Evolutionary conservation across 1,284 basidiomycete genomes (phyloP).

Genomic region (Ganoderma lingzhi): DNA sequence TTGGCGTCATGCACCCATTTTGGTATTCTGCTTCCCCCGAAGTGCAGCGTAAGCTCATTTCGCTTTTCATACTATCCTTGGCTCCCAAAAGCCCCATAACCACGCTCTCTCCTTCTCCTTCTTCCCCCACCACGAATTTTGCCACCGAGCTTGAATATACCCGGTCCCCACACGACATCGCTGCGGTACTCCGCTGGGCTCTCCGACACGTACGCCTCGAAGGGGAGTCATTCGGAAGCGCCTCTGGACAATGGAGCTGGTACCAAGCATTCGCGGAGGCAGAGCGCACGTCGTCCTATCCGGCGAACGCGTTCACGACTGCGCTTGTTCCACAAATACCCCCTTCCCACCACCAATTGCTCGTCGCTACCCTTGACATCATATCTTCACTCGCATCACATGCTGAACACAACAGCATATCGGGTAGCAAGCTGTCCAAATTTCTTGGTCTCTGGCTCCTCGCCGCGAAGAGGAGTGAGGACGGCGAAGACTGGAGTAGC

Average conservation of each 20-base stretch:
- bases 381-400: slow-evolving; percentile 75
- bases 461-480: slow-evolving; percentile 50
- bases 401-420: slow-evolving; percentile 72
- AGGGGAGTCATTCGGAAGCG: slow-evolving; percentile 58
- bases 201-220: slow-evolving; percentile 74
- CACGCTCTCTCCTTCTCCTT: slow-evolving; percentile 57
- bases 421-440: slow-evolving; percentile 77
- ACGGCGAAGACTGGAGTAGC: slow-evolving; percentile 60
- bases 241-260: slow-evolving; percentile 60
- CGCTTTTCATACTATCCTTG: slow-evolving; percentile 73
- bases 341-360: slow-evolving; percentile 60
- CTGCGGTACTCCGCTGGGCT: slow-evolving; percentile 81
- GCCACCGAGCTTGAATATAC: slow-evolving; percentile 69
- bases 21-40: slow-evolving; percentile 78
- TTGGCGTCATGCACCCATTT: slow-evolving; percentile 83
- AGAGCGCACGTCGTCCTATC: slow-evolving; percentile 65
- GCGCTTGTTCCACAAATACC: slow-evolving; percentile 65
- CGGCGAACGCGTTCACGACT: slow-evolving; percentile 65
- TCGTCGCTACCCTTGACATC: slow-evolving; percentile 63
- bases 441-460: slow-evolving; percentile 79
- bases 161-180: slow-evolving; percentile 75
- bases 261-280: slow-evolving; percentile 66
- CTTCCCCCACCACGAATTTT: slow-evolving; percentile 57
- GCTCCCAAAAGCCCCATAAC: slow-evolving; percentile 51
- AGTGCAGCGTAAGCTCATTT: slow-evolving; percentile 72